Percentiles rank a stretch among this genome's conserved stretches.
Conservation (phyloP, 1,284 basidiomycete species). For the Cryptococcus jaspeensis region DNA sequence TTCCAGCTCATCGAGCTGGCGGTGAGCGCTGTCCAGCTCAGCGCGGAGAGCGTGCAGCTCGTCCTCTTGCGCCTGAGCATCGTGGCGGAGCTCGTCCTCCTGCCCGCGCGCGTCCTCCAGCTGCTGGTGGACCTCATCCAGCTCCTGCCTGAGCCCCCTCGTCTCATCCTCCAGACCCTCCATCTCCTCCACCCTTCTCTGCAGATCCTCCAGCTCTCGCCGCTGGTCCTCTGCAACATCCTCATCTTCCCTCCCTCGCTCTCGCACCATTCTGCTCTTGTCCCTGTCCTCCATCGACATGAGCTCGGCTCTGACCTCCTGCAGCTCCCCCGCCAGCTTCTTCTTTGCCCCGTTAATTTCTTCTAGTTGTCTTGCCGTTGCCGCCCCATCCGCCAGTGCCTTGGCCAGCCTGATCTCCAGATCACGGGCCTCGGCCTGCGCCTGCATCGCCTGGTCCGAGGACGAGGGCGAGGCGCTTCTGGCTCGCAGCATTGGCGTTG, state of each 20-base stretch:
- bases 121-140: constrained; percentile 12
- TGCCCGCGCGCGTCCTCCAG: constrained; percentile 4
- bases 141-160: not conserved
- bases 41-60: constrained; percentile 10
- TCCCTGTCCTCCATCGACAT: constrained; percentile 9
- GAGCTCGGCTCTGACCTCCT: not conserved
- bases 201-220: not conserved
- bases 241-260: constrained; percentile 1
- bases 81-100: constrained; percentile 1
- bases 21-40: constrained; percentile 13
- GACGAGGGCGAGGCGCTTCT: not conserved
- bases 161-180: constrained; percentile 8
- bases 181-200: not conserved
- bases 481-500: not conserved
- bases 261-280: constrained; percentile 8
- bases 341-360: constrained; percentile 4
- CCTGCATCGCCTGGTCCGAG: constrained; percentile 22
- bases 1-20: constrained; percentile 8
- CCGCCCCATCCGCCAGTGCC: constrained; percentile 23
- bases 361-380: constrained; percentile 12
- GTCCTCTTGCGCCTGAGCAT: not conserved
- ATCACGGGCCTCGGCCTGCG: constrained; percentile 27
- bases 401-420: constrained; percentile 38
- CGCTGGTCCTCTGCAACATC: not conserved
- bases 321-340: constrained; percentile 8